Evolutionary conservation across 2,329 filamentous ascomycete species (phyloP).

Genomic region (Cordyceps cicadae): DNA sequence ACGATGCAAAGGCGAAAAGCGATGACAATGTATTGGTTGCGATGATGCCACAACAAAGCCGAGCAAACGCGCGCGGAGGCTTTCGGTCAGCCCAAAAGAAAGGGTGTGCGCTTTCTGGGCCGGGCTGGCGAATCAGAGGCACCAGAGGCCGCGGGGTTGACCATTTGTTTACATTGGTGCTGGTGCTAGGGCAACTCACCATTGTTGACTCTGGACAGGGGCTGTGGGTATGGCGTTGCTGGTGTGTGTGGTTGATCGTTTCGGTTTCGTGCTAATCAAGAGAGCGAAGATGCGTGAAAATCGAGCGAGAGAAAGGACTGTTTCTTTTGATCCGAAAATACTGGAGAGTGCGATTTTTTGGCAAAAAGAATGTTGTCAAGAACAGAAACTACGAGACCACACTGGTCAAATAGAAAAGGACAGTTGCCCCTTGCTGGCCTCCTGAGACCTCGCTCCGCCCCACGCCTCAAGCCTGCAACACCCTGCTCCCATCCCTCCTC

Average conservation of each 20-base stretch:
- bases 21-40: neutral
- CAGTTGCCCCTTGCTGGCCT: constrained; percentile 1
- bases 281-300: neutral
- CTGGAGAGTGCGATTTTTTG: neutral
- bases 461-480: neutral
- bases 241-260: neutral
- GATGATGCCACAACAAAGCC: neutral
- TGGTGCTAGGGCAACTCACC: constrained; percentile 31
- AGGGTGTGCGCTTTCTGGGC: constrained; percentile 7
- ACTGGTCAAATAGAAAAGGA: neutral
- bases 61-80: neutral
- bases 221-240: constrained; percentile 13
- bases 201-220: constrained; percentile 20
- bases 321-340: neutral
- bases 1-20: constrained; percentile 7
- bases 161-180: constrained; percentile 24
- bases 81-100: neutral
- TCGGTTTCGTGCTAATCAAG: neutral
- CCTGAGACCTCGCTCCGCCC: constrained; percentile 10
- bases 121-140: constrained; percentile 26
- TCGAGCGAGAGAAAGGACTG: neutral
- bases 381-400: constrained; percentile 3
- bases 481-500: neutral
- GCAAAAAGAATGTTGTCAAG: constrained; percentile 8
- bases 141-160: constrained; percentile 19